phyloP scores from a whole-genome alignment of 441 rosid genomes.

The Lepidium campestre region DNA sequence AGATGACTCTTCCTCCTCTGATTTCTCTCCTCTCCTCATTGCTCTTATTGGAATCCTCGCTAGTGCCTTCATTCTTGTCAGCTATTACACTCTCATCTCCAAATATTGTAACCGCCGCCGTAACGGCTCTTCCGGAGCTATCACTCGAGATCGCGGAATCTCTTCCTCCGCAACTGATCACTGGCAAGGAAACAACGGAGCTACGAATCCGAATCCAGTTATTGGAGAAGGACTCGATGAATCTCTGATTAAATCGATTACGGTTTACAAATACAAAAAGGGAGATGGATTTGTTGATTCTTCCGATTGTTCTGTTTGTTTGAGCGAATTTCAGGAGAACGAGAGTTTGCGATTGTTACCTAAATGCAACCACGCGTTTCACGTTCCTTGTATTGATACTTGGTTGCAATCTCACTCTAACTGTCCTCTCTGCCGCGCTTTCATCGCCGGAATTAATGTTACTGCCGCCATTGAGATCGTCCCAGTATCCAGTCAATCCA shows the following conservation, averaged over 20 bases:
- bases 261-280: slow-evolving; percentile 46
- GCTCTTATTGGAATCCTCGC: slow-evolving; percentile 70
- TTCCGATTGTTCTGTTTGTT: slow-evolving; percentile 68
- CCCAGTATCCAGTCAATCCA: background rate
- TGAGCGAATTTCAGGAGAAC: slow-evolving; percentile 62
- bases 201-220: background rate
- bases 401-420: slow-evolving; percentile 84
- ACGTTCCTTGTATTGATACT: slow-evolving; percentile 74
- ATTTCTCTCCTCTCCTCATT: slow-evolving; percentile 70
- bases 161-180: slow-evolving; percentile 26
- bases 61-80: slow-evolving; percentile 62
- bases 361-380: slow-evolving; percentile 79
- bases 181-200: background rate
- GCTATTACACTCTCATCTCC: slow-evolving; percentile 68
- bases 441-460: slow-evolving; percentile 23
- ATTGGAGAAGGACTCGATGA: slow-evolving; percentile 52
- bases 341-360: slow-evolving; percentile 67
- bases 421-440: slow-evolving; percentile 78
- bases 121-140: slow-evolving; percentile 5
- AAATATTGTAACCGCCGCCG: slow-evolving; percentile 43
- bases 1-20: slow-evolving; percentile 30
- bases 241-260: slow-evolving; percentile 45
- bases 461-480: background rate
- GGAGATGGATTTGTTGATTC: slow-evolving; percentile 58
- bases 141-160: slow-evolving; percentile 8